A percentile compares a stretch with the other conserved stretches of the same genome.
Evolutionary conservation across 2,329 filamentous ascomycete genomes (phyloP).

Genomic region (Arachnopeziza araneosa): DNA sequence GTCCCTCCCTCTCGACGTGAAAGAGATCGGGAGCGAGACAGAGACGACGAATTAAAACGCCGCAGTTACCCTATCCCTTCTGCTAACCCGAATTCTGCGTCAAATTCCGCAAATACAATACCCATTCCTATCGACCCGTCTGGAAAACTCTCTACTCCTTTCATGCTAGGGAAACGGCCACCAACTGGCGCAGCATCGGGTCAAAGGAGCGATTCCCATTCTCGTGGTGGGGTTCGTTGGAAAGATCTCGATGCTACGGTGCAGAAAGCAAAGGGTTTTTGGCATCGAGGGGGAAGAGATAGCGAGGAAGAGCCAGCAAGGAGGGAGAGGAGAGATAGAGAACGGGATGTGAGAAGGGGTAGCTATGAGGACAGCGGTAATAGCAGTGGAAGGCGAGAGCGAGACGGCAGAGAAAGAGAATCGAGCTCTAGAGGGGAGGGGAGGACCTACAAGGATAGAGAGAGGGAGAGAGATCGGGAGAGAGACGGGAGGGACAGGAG

Average conservation of each 20-base stretch:
- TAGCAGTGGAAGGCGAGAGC: slow-evolving; percentile 4
- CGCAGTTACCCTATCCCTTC: neutral
- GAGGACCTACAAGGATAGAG: slow-evolving; percentile 9
- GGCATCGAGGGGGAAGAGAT: slow-evolving; percentile 18
- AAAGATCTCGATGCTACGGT: slow-evolving; percentile 12
- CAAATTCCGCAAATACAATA: neutral
- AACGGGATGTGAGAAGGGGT: slow-evolving; percentile 5
- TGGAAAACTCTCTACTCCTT: slow-evolving; percentile 27
- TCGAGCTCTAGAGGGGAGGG: slow-evolving; percentile 4
- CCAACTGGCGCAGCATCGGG: slow-evolving; percentile 23
- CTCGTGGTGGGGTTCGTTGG: slow-evolving; percentile 8
- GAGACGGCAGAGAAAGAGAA: slow-evolving; percentile 6
- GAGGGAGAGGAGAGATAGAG: slow-evolving; percentile 12
- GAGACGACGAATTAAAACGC: slow-evolving; percentile 16
- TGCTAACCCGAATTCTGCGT: neutral
- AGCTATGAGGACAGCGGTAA: slow-evolving; percentile 10
- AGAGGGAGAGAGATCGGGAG: slow-evolving; percentile 14
- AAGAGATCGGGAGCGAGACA: slow-evolving; percentile 25
- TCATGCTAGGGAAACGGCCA: slow-evolving; percentile 26
- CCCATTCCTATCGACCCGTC: slow-evolving; percentile 25
- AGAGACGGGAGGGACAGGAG: slow-evolving; percentile 3
- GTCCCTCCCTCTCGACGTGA: neutral
- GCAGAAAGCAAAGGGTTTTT: slow-evolving; percentile 1
- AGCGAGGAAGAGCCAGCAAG: slow-evolving; percentile 16
- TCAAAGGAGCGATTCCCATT: neutral